These are phyloP conservation scores for Penicillium arizonense DNA, from an alignment of 495 filamentous ascomycete species.

Conservation along the genomic window DNA sequence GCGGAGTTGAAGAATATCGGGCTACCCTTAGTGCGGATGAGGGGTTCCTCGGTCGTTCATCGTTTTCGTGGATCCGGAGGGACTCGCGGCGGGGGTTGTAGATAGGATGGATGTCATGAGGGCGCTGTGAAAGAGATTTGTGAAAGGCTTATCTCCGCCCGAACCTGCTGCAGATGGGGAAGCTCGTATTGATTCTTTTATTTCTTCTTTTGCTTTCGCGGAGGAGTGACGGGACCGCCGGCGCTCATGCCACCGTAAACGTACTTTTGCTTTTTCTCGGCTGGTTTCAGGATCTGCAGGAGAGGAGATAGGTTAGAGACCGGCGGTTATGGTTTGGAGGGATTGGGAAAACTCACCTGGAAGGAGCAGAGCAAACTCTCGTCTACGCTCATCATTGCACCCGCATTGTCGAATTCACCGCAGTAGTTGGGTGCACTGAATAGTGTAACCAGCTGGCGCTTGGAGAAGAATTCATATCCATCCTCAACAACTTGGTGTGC, in stretches of 20 bases:
- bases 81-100: conserved; percentile 22
- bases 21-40: conserved; percentile 20
- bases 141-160: conserved; percentile 76
- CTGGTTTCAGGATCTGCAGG: conserved; percentile 91
- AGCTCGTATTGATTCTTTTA: conserved; percentile 77
- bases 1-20: conserved; percentile 10
- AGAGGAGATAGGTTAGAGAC: conserved; percentile 6
- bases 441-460: conserved; percentile 93
- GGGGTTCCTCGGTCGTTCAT: conserved; percentile 30
- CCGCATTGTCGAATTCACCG: conserved; percentile 98
- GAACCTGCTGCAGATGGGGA: conserved; percentile 88
- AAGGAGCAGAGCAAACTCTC: conserved; percentile 98
- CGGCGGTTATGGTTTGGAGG: background rate
- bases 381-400: conserved; percentile 99
- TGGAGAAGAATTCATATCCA: conserved; percentile 99
- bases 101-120: conserved; percentile 21
- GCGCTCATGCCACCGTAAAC: conserved; percentile 87
- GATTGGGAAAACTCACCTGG: conserved; percentile 61
- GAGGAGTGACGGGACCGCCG: conserved; percentile 84
- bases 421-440: conserved; percentile 99
- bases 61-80: conserved; percentile 27
- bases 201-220: conserved; percentile 86
- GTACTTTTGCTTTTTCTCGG: conserved; percentile 99
- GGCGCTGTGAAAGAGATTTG: conserved; percentile 17
- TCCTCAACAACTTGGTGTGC: conserved; percentile 99